phyloP scores from a whole-genome alignment of 306 rosid genomes.

The Castanopsis chinensis region DNA sequence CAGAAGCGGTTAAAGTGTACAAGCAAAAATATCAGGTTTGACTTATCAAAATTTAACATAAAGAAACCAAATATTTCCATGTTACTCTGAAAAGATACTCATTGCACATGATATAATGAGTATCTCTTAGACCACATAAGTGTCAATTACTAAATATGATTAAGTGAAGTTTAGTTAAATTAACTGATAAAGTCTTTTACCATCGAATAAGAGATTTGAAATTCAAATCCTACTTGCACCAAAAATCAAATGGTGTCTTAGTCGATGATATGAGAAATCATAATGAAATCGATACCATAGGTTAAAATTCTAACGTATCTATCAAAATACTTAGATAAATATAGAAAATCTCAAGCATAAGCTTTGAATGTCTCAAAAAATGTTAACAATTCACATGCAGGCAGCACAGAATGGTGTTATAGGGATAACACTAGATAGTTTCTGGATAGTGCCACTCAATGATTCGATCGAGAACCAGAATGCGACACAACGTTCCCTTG shows the following conservation, averaged over 20 bases:
- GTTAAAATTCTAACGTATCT: too few relatives aligned
- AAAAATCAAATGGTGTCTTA: too few relatives aligned
- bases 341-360: too few relatives aligned
- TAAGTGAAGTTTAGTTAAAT: too few relatives aligned
- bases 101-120: background rate
- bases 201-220: too few relatives aligned
- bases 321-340: too few relatives aligned
- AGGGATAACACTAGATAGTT: slow-evolving; percentile 44
- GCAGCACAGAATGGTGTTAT: slow-evolving; percentile 57
- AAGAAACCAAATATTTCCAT: background rate
- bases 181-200: too few relatives aligned
- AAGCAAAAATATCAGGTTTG: slow-evolving; percentile 55
- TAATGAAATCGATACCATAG: too few relatives aligned
- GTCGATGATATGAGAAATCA: too few relatives aligned
- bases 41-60: background rate
- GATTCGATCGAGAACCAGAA: slow-evolving; percentile 22
- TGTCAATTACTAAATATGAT: background rate
- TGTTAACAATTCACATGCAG: slow-evolving; percentile 13
- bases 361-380: too few relatives aligned
- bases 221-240: fast-evolving
- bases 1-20: slow-evolving; percentile 48
- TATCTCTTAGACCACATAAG: background rate
- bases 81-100: background rate
- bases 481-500: slow-evolving; percentile 55
- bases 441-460: slow-evolving; percentile 52